Evolutionary conservation across 257 asterid genomes (phyloP), one percentile per base, ranked within the genome.

Genomic region (Solanum arcanum): DNA sequence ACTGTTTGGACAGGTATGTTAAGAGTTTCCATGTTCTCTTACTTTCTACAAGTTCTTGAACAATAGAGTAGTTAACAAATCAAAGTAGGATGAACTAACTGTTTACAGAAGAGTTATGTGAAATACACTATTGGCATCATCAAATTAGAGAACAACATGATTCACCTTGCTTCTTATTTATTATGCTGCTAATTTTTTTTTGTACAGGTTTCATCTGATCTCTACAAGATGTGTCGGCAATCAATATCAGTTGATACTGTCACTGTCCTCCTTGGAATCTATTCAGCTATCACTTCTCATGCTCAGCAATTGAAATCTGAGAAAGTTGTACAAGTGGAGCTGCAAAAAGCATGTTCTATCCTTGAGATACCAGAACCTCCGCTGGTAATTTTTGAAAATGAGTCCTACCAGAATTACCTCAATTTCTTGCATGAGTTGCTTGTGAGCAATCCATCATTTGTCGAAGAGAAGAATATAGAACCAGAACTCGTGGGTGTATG

Each of bases 341-440:
- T 97, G 86, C 97, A 95, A 89, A 93, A 90, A 86, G 92, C 90
- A 60, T 96, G 98, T 92, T 89, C 95, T 87, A 85, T 91, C 85
- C 91, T 95, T 49, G 98, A 95, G 93, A 90, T 96, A 78, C 90
- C 99, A 39, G 97, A 94, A 29, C 98, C 98, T 89, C 99, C 99
- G 13, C 76, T 96, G 86, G 95, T 97, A 88, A 97, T 94, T 91
- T 97, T 96, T 88, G 99, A 97, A 90, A 97, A 93, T 13, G 99
- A 97, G 90, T 92, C 96, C 16, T 93, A 93, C 91, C 95, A 90
- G 92, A 92, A 87, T 86, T 94, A 93, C 91, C 74, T 95, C 14
- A 93, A 92, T 91, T 92, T 93, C 74, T 90, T 96, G 94, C 93
- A 93, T 25, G 96, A 92, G 91, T 89, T 97, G 86, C 92, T 94